Percentiles rank a stretch among this genome's conserved stretches.
These are phyloP conservation scores for Mycena kentingensis DNA, from an alignment of 768 basidiomycete species.

Conservation along the genomic window DNA sequence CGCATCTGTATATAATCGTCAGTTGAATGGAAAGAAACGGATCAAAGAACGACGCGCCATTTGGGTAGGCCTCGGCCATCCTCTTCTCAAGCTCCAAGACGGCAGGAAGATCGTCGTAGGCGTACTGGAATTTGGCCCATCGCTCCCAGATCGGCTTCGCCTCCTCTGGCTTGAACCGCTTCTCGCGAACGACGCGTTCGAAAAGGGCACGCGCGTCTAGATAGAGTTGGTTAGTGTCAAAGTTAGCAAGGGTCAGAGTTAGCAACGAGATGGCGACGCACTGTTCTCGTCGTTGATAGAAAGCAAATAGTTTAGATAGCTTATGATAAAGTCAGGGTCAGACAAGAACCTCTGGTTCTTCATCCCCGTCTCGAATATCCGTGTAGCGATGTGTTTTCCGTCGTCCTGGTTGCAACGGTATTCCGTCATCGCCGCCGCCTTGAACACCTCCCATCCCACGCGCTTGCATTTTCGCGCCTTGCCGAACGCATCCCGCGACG, in stretches of 20 bases:
- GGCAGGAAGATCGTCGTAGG: constrained; percentile 89
- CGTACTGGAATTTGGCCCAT: constrained; percentile 94
- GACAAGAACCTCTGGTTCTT: constrained; percentile 66
- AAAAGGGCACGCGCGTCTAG: constrained; percentile 95
- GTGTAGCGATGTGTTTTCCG: constrained; percentile 66
- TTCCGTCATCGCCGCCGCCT: constrained; percentile 92
- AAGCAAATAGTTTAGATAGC: constrained; percentile 91
- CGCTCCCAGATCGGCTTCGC: constrained; percentile 92
- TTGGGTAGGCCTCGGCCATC: constrained; percentile 84
- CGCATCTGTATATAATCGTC: constrained; percentile 71
- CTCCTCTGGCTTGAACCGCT: constrained; percentile 76
- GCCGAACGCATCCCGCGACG: constrained; percentile 73
- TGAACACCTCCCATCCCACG: constrained; percentile 90
- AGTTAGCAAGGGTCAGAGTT: no score
- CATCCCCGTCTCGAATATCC: constrained; percentile 93
- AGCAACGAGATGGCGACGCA: constrained; percentile 42
- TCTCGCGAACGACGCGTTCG: constrained; percentile 78
- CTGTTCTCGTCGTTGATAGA: constrained; percentile 95
- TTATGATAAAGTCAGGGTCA: no score
- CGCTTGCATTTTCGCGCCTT: constrained; percentile 79
- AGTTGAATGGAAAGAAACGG: constrained; percentile 2
- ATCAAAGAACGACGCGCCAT: constrained; percentile 51
- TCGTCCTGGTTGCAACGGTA: constrained; percentile 81
- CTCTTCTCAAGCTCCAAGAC: constrained; percentile 88
- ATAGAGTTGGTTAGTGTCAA: neutral